Evolutionary conservation across 306 rosid genomes (phyloP).

Genomic region (Cucumis hystrix): DNA sequence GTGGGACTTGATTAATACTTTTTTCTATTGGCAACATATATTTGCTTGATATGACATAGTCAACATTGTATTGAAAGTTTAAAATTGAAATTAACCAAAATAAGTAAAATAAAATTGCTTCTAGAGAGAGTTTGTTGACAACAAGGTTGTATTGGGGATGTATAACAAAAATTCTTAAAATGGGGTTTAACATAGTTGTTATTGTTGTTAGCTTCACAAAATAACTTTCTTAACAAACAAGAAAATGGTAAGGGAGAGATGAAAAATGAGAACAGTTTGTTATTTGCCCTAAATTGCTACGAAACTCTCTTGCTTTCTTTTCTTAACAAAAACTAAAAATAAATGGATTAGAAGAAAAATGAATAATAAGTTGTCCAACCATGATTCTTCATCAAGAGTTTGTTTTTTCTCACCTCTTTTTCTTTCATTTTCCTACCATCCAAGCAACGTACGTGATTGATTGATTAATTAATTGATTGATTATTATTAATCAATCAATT

Average conservation of each 20-base stretch:
- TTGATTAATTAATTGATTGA: neutral
- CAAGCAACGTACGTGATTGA: neutral
- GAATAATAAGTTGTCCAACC: neutral
- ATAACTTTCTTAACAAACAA: neutral
- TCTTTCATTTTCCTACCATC: neutral
- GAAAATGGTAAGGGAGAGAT: neutral
- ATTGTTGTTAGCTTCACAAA: neutral
- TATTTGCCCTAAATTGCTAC: neutral
- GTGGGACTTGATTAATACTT: no score
- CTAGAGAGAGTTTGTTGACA: neutral
- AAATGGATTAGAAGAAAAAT: neutral
- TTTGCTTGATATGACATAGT: no score
- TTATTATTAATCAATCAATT: no score
- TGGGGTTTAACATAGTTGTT: neutral
- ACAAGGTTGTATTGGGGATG: neutral
- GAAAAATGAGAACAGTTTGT: neutral
- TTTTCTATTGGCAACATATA: no score
- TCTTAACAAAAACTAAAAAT: neutral
- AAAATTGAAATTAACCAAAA: neutral
- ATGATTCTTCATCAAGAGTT: neutral
- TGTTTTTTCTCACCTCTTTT: neutral
- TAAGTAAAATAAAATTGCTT: neutral
- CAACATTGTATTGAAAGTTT: neutral
- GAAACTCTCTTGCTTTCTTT: neutral
- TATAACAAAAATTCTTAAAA: neutral